Conservation (phyloP, 1,284 basidiomycete genomes). For the Takashimella koratensis region DNA sequence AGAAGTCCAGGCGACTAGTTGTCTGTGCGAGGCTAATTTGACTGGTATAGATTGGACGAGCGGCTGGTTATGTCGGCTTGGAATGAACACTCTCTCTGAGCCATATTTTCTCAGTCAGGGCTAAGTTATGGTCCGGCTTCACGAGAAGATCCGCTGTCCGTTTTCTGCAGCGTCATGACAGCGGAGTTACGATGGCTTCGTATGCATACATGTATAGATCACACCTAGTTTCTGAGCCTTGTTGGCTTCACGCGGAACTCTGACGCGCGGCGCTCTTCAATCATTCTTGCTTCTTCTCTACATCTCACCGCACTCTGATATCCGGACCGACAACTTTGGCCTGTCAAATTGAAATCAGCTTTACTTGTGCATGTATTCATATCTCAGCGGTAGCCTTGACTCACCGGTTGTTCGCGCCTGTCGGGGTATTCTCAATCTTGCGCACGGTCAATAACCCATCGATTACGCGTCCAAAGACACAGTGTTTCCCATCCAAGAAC, state of each 20-base stretch:
- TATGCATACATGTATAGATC: too few species aligned
- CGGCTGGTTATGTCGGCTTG: constrained; percentile 43
- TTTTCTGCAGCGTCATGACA: too few species aligned
- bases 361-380: constrained; percentile 26
- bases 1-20: background rate
- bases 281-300: constrained; percentile 21
- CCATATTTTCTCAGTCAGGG: too few species aligned
- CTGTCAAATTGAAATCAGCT: constrained; percentile 2
- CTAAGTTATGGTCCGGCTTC: background rate
- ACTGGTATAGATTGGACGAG: constrained; percentile 32
- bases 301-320: constrained; percentile 55
- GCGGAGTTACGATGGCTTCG: too few species aligned
- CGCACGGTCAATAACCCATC: constrained; percentile 85
- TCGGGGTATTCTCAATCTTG: constrained; percentile 91
- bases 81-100: too few species aligned
- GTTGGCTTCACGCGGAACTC: too few species aligned
- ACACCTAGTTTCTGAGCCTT: too few species aligned
- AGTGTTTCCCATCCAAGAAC: constrained; percentile 91
- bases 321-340: constrained; percentile 22
- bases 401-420: constrained; percentile 56
- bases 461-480: constrained; percentile 85
- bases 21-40: constrained; percentile 1
- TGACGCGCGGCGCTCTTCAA: too few species aligned
- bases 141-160: too few species aligned
- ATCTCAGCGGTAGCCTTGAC: constrained; percentile 56